phyloP scores from a whole-genome alignment of 2,329 filamentous ascomycete species.

The Curvularia verruculosa region DNA sequence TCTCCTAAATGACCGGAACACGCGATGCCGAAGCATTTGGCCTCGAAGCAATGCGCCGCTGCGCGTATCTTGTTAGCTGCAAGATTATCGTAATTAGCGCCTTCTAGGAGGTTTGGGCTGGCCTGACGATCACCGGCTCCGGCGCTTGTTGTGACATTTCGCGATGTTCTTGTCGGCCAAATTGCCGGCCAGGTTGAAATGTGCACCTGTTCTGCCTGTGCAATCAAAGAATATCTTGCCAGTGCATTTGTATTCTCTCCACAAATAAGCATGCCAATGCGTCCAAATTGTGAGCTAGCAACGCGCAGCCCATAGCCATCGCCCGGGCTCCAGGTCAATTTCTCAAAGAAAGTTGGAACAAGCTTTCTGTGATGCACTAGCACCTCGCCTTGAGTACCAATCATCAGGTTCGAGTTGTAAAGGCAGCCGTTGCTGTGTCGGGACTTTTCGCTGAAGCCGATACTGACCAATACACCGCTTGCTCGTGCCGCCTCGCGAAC shows the following conservation, averaged over 20 bases:
- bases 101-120: neutral
- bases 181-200: constrained; percentile 62
- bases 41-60: constrained; percentile 64
- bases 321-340: constrained; percentile 60
- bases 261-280: constrained; percentile 60
- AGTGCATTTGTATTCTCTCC: constrained; percentile 65
- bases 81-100: constrained; percentile 60
- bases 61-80: constrained; percentile 59
- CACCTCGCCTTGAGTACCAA: constrained; percentile 53
- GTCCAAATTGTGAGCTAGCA: constrained; percentile 54
- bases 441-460: constrained; percentile 59
- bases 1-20: constrained; percentile 54
- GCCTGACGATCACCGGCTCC: neutral
- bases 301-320: constrained; percentile 59
- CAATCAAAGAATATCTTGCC: constrained; percentile 59
- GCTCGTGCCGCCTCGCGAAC: constrained; percentile 46
- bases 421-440: constrained; percentile 54
- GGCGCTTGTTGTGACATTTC: neutral
- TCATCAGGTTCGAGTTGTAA: constrained; percentile 60
- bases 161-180: constrained; percentile 56
- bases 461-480: constrained; percentile 51
- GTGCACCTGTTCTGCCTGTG: constrained; percentile 62
- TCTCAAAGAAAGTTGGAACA: constrained; percentile 64
- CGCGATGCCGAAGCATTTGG: constrained; percentile 62
- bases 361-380: constrained; percentile 61